These are phyloP conservation scores for Lathyrus aphaca DNA, from an alignment of 306 rosid species.

Conservation along the genomic window DNA sequence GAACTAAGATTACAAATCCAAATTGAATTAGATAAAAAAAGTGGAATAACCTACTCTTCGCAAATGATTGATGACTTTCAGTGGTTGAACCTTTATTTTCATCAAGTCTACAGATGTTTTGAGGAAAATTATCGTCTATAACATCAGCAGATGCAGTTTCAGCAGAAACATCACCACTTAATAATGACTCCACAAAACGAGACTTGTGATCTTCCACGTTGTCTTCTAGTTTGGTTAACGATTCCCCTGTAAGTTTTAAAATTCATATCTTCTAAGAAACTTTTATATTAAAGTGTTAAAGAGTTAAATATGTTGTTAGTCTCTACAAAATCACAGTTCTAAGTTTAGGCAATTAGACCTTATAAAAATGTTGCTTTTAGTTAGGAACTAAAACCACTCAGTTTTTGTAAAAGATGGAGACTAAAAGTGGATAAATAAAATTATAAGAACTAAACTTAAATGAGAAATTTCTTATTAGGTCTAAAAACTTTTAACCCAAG, in stretches of 20 bases:
- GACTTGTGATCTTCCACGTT: slow-evolving; percentile 76
- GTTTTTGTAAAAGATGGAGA: slow-evolving; percentile 4
- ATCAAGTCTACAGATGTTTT: slow-evolving; percentile 43
- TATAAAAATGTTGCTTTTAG: neutral
- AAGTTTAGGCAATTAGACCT: neutral
- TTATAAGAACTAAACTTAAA: neutral
- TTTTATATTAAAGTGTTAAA: slow-evolving; percentile 15
- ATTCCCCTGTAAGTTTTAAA: slow-evolving; percentile 65
- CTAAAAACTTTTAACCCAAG: neutral
- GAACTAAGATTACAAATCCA: slow-evolving; percentile 30
- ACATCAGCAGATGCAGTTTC: slow-evolving; percentile 50
- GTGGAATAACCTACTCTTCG: slow-evolving; percentile 56
- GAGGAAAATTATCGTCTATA: slow-evolving; percentile 36
- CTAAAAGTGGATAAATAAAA: neutral
- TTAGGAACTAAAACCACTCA: slow-evolving; percentile 4
- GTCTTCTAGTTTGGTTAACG: slow-evolving; percentile 63
- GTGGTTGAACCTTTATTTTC: slow-evolving; percentile 46
- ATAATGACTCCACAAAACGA: slow-evolving; percentile 79
- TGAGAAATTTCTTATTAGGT: neutral
- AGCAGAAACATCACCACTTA: slow-evolving; percentile 56
- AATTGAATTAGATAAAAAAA: slow-evolving; percentile 27
- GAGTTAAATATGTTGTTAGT: neutral
- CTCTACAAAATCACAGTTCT: neutral
- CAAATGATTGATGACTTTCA: slow-evolving; percentile 45
- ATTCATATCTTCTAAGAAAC: slow-evolving; percentile 29